A percentile compares a stretch with the other conserved stretches of the same genome.
Evolutionary conservation across 148 eudicot species (phyloP).

Genomic region (Fagopyrum esculentum): DNA sequence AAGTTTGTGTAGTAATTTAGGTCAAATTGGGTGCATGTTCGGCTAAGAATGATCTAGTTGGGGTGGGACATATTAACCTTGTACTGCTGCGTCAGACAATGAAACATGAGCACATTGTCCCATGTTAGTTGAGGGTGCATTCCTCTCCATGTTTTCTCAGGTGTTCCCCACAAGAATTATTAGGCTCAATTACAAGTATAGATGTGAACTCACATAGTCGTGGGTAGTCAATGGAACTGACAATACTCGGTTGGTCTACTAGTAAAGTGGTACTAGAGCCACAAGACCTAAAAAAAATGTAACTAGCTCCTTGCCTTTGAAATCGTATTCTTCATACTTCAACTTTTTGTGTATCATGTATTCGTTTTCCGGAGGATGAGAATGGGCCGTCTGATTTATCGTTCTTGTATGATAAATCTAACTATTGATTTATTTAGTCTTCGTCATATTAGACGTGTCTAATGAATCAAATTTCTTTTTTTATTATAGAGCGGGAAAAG

Average conservation of each 20-base stretch:
- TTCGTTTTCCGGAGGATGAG: too few species aligned
- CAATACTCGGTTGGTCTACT: too few species aligned
- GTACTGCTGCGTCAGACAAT: constrained; percentile 11
- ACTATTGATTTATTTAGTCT: too few species aligned
- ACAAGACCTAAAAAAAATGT: too few species aligned
- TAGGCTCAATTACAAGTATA: not conserved
- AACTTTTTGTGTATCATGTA: too few species aligned
- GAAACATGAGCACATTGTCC: constrained; percentile 12
- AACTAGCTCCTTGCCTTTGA: not conserved
- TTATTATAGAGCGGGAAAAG: too few species aligned
- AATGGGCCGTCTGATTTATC: too few species aligned
- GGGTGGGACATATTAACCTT: constrained; percentile 5
- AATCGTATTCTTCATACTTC: too few species aligned
- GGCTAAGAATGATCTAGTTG: not conserved
- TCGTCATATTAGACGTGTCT: too few species aligned
- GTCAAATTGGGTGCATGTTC: not conserved
- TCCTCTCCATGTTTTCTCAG: constrained; percentile 11
- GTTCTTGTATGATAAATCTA: too few species aligned
- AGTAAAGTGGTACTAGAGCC: too few species aligned
- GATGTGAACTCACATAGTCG: not conserved
- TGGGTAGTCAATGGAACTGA: constrained; percentile 3
- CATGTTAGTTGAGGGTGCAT: constrained; percentile 9
- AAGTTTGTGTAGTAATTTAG: not conserved
- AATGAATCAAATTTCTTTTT: too few species aligned
- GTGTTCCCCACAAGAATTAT: constrained; percentile 15